Percentiles rank a stretch among this genome's conserved stretches.
phyloP scores from a whole-genome alignment of 2,329 filamentous ascomycete species.

The Rhinocladiella similis region DNA sequence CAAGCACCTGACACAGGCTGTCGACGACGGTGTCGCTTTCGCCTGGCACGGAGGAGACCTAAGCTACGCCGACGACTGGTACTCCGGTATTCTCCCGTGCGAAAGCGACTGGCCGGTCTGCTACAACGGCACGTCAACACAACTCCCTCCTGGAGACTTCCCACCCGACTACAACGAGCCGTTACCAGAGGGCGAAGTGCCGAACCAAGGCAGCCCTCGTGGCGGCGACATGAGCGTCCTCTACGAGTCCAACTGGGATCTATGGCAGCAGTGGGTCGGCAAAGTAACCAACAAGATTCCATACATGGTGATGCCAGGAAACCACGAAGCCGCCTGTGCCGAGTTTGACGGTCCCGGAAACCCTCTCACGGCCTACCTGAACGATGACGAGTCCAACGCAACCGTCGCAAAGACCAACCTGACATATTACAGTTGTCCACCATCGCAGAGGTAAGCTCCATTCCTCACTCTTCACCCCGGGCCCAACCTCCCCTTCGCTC shows the following conservation, averaged over 20 bases:
- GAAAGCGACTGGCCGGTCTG: constrained; percentile 51
- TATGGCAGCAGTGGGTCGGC: constrained; percentile 54
- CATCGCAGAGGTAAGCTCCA: constrained; percentile 44
- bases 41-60: constrained; percentile 57
- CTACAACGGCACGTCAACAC: constrained; percentile 50
- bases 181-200: constrained; percentile 45
- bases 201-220: constrained; percentile 48
- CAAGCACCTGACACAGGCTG: constrained; percentile 43
- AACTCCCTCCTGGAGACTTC: constrained; percentile 42
- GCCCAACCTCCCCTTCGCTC: neutral
- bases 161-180: constrained; percentile 46
- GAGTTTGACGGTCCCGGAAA: constrained; percentile 51
- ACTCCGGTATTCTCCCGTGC: constrained; percentile 52
- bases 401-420: constrained; percentile 40
- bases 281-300: constrained; percentile 45
- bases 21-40: constrained; percentile 49
- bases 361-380: constrained; percentile 48
- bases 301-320: constrained; percentile 54
- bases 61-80: constrained; percentile 54
- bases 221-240: constrained; percentile 52
- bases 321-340: constrained; percentile 52
- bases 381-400: constrained; percentile 45
- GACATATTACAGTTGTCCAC: constrained; percentile 55
- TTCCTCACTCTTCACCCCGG: neutral
- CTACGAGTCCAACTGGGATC: constrained; percentile 55